Conservation (phyloP, 2,329 filamentous ascomycete genomes). For the Xenosphaeropsis pyriputrescens region DNA sequence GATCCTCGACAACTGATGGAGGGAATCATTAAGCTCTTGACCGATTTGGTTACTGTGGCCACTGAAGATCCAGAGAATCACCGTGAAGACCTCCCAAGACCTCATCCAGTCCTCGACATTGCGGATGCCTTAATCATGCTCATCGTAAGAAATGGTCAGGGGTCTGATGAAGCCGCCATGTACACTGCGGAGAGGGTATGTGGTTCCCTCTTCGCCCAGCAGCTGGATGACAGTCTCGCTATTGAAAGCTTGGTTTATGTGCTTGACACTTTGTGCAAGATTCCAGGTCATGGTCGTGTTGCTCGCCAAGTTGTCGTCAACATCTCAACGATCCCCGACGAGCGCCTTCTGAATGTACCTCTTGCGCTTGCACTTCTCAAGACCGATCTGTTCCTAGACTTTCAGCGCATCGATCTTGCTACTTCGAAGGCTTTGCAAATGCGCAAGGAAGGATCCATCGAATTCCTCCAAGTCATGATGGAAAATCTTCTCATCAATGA, state of each 20-base stretch:
- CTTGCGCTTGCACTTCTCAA: slow-evolving; percentile 40
- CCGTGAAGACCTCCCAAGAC: slow-evolving; percentile 40
- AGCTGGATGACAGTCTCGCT: slow-evolving; percentile 37
- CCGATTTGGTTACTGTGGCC: slow-evolving; percentile 39
- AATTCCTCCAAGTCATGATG: slow-evolving; percentile 68
- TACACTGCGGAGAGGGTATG: slow-evolving; percentile 46
- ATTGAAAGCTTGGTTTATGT: slow-evolving; percentile 49
- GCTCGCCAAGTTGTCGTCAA: slow-evolving; percentile 37
- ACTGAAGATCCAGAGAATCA: slow-evolving; percentile 41
- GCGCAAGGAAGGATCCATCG: slow-evolving; percentile 56
- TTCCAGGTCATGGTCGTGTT: slow-evolving; percentile 27
- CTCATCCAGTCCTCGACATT: slow-evolving; percentile 44
- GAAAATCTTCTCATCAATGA: slow-evolving; percentile 68
- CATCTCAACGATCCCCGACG: slow-evolving; percentile 40
- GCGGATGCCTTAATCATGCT: slow-evolving; percentile 46
- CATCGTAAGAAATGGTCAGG: slow-evolving; percentile 48
- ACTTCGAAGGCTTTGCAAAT: slow-evolving; percentile 59
- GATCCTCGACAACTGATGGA: slow-evolving; percentile 38
- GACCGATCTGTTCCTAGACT: slow-evolving; percentile 43
- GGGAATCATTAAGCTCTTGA: slow-evolving; percentile 39
- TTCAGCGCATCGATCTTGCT: slow-evolving; percentile 52
- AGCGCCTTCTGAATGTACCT: slow-evolving; percentile 39
- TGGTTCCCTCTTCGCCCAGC: slow-evolving; percentile 33
- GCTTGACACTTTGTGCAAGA: slow-evolving; percentile 43
- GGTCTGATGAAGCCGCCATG: slow-evolving; percentile 42